phyloP scores from a whole-genome alignment of 192 early-diverging fungal genomes.

The Entophlyctis luteolus region DNA sequence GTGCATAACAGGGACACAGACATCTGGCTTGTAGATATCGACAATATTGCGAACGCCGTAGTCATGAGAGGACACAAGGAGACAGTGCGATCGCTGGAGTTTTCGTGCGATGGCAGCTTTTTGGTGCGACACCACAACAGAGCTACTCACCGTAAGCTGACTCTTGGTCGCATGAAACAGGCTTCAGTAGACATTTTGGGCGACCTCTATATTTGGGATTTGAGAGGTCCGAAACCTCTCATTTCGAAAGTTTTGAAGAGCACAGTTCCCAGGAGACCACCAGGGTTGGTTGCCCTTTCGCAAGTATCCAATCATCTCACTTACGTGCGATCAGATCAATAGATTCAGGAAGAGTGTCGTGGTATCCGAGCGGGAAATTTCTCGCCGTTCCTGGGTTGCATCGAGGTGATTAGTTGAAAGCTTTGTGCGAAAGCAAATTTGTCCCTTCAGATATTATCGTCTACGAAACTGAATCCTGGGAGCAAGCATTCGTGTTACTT shows the following conservation, averaged over 20 bases:
- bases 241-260: slow-evolving; percentile 39
- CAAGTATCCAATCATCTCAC: background rate
- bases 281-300: slow-evolving; percentile 30
- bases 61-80: slow-evolving; percentile 90
- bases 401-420: slow-evolving; percentile 32
- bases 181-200: slow-evolving; percentile 59
- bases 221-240: slow-evolving; percentile 41
- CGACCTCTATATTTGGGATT: slow-evolving; percentile 63
- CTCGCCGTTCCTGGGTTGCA: slow-evolving; percentile 58
- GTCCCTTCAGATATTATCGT: slow-evolving; percentile 2
- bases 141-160: background rate
- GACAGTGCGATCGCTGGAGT: slow-evolving; percentile 80
- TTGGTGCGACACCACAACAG: slow-evolving; percentile 48
- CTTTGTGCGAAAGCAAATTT: slow-evolving; percentile 13
- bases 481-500: slow-evolving; percentile 6
- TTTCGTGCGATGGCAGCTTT: slow-evolving; percentile 77
- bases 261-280: slow-evolving; percentile 33
- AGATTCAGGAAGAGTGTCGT: slow-evolving; percentile 43
- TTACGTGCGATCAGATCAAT: slow-evolving; percentile 11
- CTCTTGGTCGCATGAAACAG: background rate
- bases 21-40: slow-evolving; percentile 35
- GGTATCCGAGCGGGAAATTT: slow-evolving; percentile 59
- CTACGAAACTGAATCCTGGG: slow-evolving; percentile 34
- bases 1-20: slow-evolving; percentile 27
- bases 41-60: slow-evolving; percentile 25